These are phyloP conservation scores for Acanthamoeba triangularis DNA, from an alignment of 208 protist species.

Conservation along the genomic window DNA sequence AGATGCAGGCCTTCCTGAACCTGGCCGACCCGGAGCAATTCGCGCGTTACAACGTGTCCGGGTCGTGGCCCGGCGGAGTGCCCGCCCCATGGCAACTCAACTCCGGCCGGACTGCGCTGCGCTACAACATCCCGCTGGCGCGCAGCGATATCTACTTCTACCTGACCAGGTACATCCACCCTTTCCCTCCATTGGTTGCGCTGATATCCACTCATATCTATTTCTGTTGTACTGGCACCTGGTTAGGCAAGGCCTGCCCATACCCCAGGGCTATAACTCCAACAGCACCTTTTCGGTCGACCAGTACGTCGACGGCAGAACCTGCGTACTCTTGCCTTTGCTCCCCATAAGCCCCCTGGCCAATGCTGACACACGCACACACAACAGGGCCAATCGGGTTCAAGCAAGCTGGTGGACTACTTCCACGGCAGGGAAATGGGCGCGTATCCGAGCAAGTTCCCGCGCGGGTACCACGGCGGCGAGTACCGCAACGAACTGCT, in stretches of 20 bases:
- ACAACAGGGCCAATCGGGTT: not conserved
- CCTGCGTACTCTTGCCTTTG: not conserved
- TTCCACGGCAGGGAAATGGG: conserved; percentile 17
- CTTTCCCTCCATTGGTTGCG: too few relatives aligned
- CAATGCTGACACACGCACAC: not conserved
- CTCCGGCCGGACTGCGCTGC: not conserved
- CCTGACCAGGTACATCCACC: not conserved
- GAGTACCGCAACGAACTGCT: conserved; percentile 74
- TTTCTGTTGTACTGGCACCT: not conserved
- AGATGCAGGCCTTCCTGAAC: conserved; percentile 73
- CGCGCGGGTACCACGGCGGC: conserved; percentile 23
- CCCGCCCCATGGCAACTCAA: conserved; percentile 6
- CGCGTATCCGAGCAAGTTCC: not conserved
- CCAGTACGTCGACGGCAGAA: not conserved
- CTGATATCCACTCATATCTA: not conserved
- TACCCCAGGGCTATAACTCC: conserved; percentile 15
- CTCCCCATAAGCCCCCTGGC: not conserved
- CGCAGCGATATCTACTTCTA: conserved; percentile 80
- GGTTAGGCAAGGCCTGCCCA: conserved; percentile 27
- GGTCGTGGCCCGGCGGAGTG: conserved; percentile 49
- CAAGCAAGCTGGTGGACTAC: not conserved
- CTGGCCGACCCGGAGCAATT: conserved; percentile 4
- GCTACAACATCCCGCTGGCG: conserved; percentile 67
- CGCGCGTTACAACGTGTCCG: conserved; percentile 26
- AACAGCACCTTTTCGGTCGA: conserved; percentile 9